These are phyloP conservation scores for Phlegmacium glaucopus DNA, from an alignment of 768 basidiomycete species.

Conservation along the genomic window DNA sequence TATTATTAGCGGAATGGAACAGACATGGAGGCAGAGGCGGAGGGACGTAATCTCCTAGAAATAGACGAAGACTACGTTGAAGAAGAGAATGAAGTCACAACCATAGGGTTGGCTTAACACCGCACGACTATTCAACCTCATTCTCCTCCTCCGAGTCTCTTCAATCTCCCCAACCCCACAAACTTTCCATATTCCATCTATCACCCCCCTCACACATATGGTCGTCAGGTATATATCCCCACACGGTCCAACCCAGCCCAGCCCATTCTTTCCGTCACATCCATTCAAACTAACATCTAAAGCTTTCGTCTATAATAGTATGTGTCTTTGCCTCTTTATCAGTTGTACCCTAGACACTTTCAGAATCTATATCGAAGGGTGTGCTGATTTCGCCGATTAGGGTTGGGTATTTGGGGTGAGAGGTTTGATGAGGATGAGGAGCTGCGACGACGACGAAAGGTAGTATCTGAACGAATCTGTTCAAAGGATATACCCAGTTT, in stretches of 20 bases:
- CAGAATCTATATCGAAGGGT: constrained; percentile 91
- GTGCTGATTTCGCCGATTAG: constrained; percentile 95
- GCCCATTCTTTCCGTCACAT: constrained; percentile 61
- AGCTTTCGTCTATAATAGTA: constrained; percentile 84
- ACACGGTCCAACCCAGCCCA: constrained; percentile 84
- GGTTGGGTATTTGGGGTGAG: constrained; percentile 60
- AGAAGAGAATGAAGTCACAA: too few species aligned
- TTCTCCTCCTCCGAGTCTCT: constrained; percentile 13
- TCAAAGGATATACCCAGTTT: constrained; percentile 59
- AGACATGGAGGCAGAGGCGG: not conserved
- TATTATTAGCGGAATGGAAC: too few species aligned
- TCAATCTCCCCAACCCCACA: constrained; percentile 63
- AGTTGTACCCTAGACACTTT: constrained; percentile 78
- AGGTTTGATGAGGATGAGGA: not conserved
- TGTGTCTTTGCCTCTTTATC: constrained; percentile 58
- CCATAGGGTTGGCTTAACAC: constrained; percentile 15
- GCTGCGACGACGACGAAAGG: too few species aligned
- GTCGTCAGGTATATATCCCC: constrained; percentile 84
- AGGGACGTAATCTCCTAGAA: constrained; percentile 21
- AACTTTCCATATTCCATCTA: constrained; percentile 92
- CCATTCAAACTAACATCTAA: constrained; percentile 81
- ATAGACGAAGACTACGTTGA: too few species aligned
- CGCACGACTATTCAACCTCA: constrained; percentile 12
- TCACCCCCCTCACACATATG: constrained; percentile 87
- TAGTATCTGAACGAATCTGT: too few species aligned